Percentiles rank a stretch among this genome's conserved stretches.
Conservation (phyloP, 179 eudicot genomes). For the Beta macrorhiza region DNA sequence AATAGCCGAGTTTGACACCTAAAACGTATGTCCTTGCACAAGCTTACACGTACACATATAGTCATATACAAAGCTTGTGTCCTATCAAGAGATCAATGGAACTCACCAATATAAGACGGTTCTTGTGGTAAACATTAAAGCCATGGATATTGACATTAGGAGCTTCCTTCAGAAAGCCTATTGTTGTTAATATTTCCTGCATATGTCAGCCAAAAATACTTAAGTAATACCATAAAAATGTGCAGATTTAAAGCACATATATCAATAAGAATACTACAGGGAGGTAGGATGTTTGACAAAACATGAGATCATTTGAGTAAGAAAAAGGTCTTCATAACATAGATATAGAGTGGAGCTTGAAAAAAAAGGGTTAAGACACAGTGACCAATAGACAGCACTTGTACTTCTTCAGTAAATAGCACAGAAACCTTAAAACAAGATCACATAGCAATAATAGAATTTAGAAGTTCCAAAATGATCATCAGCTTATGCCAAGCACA, state of each 20-base stretch:
- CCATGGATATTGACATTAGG: slow-evolving; percentile 82
- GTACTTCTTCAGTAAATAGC: not conserved
- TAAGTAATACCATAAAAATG: slow-evolving; percentile 13
- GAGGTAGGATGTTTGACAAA: not conserved
- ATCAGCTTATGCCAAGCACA: not conserved
- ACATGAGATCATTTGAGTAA: not conserved
- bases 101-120: slow-evolving; percentile 84
- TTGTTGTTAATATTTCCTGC: slow-evolving; percentile 79
- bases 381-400: not conserved
- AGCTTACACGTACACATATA: not conserved
- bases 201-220: slow-evolving; percentile 15
- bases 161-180: slow-evolving; percentile 96
- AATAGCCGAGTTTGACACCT: not conserved
- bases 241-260: slow-evolving; percentile 1
- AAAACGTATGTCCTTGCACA: not conserved
- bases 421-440: not conserved
- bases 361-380: not conserved
- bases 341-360: not conserved
- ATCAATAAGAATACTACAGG: not conserved
- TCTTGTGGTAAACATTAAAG: slow-evolving; percentile 92
- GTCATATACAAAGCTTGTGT: not conserved
- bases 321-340: not conserved
- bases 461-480: not conserved
- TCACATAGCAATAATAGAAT: not conserved
- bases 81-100: slow-evolving; percentile 14